Base-by-base conservation (phyloP, 345 rosid species). In the Brassica rapa region DNA sequence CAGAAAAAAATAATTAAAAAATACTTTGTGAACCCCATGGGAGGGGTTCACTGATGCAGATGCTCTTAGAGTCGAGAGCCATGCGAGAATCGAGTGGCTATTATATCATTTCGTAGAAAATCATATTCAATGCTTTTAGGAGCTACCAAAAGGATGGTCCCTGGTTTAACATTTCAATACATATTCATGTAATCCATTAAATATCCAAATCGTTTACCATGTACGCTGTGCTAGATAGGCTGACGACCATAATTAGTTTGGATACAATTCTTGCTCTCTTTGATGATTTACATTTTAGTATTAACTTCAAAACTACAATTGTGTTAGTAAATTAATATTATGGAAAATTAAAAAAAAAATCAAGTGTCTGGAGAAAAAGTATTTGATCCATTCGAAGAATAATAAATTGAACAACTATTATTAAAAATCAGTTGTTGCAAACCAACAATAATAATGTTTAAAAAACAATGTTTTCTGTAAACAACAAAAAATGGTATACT, bases 111-210 rank as follows among this genome's bases (percentile, higher is more conserved):
- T 75, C 27, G 67, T 80, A 10, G 53, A 64, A 68, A 60, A 67
- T 72, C 72, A 61, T 79, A 79, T 67, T 79, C 70, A 73, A 49
- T 66, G 73, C 77, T 72, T 66, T 72, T 66, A 78, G 70, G 82
- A 73, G 82, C 56, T 79, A 73, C 65, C 77, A 73, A 72, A 73
- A 69, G 62, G 71, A 83, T 81, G 87, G 89, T 82, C 89, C 90
- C 79, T 56, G 32, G 72, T 65, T 15, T 49, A 69, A 73, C 57
- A 68, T 61, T 46, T 73, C 57, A 73, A 67, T 60, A 67, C 49
- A 73, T 68, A 73, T 73, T 73, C 57, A 43, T 79, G 70, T 49
- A 79, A 61, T 23, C 60, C 64, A 79, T 67, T 73, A 23, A 61
- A 61, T 33, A 33, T 83, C 64, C 67, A 80, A 81, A 30, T 78